These are phyloP conservation scores for Eucommia ulmoides DNA, from an alignment of 257 asterid species.

Conservation along the genomic window DNA sequence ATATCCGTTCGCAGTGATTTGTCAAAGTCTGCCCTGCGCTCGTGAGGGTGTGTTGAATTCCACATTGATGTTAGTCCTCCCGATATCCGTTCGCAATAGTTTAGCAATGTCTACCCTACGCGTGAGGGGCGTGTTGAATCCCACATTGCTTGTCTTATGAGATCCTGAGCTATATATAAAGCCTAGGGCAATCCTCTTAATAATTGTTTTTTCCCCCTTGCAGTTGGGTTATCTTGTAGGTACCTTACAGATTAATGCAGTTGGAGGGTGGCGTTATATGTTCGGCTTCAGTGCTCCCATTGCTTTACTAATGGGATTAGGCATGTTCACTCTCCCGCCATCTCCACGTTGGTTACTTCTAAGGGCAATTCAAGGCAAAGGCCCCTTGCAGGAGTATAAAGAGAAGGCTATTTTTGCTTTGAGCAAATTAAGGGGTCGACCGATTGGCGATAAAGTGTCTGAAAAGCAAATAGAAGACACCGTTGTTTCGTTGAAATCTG, in stretches of 20 bases:
- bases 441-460: conserved; percentile 49
- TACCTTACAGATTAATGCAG: conserved; percentile 50
- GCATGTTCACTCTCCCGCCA: conserved; percentile 89
- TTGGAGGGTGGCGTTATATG: conserved; percentile 99
- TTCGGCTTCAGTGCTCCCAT: conserved; percentile 77
- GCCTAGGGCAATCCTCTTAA: no score
- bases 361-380: conserved; percentile 89
- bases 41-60: no score
- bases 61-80: no score
- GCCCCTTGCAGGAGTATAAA: conserved; percentile 61
- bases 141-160: no score
- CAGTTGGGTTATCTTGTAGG: conserved; percentile 91
- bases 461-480: conserved; percentile 79
- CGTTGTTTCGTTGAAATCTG: conserved; percentile 55
- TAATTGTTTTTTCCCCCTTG: no score
- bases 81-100: no score
- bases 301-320: conserved; percentile 79
- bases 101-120: no score
- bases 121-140: no score
- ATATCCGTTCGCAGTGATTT: no score
- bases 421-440: conserved; percentile 70
- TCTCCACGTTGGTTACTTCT: conserved; percentile 98
- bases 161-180: no score
- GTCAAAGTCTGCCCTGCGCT: no score
- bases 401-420: conserved; percentile 70